Evolutionary conservation across 2,329 filamentous ascomycete species (phyloP).

Genomic region (Aureobasidium sp.): DNA sequence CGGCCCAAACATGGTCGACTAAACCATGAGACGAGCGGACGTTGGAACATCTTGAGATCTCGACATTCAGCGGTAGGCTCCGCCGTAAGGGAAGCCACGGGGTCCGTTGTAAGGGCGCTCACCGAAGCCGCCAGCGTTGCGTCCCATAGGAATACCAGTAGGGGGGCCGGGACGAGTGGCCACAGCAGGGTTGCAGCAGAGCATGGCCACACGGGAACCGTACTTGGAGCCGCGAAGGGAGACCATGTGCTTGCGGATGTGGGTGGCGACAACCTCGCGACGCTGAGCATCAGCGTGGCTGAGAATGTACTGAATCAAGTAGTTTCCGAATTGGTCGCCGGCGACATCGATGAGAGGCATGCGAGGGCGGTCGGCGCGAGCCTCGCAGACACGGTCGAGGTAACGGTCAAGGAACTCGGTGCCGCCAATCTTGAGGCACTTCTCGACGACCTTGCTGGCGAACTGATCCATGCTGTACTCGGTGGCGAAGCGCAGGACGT

Average conservation of each 20-base stretch:
- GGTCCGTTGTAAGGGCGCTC: slow-evolving; percentile 13
- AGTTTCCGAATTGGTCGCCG: slow-evolving; percentile 98
- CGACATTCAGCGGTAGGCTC: slow-evolving; percentile 1
- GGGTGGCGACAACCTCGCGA: slow-evolving; percentile 83
- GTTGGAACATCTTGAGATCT: background rate
- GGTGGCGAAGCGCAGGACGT: slow-evolving; percentile 85
- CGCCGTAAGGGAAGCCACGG: slow-evolving; percentile 9
- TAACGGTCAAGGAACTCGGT: slow-evolving; percentile 86
- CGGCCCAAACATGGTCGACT: background rate
- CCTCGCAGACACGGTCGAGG: slow-evolving; percentile 88
- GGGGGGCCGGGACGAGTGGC: slow-evolving; percentile 84
- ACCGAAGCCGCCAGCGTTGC: slow-evolving; percentile 10
- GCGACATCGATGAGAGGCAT: slow-evolving; percentile 95
- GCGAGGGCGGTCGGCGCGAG: slow-evolving; percentile 79
- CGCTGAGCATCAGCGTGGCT: slow-evolving; percentile 82
- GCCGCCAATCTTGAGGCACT: slow-evolving; percentile 95
- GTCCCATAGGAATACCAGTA: slow-evolving; percentile 45
- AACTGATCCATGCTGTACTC: slow-evolving; percentile 99
- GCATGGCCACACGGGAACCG: slow-evolving; percentile 95
- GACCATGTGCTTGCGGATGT: slow-evolving; percentile 98
- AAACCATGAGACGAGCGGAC: slow-evolving; percentile 2
- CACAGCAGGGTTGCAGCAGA: slow-evolving; percentile 91
- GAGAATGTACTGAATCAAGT: slow-evolving; percentile 94
- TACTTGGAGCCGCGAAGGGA: slow-evolving; percentile 97
- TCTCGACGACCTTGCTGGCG: slow-evolving; percentile 97